Evolutionary conservation across 306 rosid species (phyloP).

Genomic region (Rosa rugosa): DNA sequence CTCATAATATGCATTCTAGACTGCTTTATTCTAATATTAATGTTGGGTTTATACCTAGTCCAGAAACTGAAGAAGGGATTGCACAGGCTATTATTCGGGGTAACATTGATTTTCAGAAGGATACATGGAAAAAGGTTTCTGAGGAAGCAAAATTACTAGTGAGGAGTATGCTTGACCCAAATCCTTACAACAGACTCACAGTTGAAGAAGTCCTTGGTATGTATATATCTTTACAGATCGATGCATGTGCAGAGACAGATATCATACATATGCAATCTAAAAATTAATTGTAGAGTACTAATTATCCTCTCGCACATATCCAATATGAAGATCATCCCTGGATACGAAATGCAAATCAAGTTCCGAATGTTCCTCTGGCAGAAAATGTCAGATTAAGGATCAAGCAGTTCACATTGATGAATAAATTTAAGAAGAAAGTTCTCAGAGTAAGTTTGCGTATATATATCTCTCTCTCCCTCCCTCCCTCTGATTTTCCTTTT

Average conservation of each 20-base stretch:
- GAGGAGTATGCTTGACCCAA: conserved; percentile 78
- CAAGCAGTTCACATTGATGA: conserved; percentile 90
- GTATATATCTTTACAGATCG: conserved; percentile 11
- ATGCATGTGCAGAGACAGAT: neutral
- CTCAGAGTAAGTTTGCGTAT: conserved; percentile 65
- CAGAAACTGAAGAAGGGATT: conserved; percentile 93
- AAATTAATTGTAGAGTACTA: conserved; percentile 4
- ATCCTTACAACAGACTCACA: conserved; percentile 67
- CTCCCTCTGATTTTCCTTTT: neutral
- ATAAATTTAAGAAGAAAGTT: conserved; percentile 87
- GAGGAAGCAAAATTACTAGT: conserved; percentile 76
- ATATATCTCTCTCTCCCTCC: no score
- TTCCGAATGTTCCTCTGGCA: conserved; percentile 59
- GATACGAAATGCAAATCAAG: conserved; percentile 66
- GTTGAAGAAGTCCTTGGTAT: conserved; percentile 87
- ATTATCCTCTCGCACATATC: conserved; percentile 17
- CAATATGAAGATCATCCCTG: conserved; percentile 64
- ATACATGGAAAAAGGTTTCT: conserved; percentile 91
- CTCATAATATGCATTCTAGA: neutral
- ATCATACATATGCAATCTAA: neutral
- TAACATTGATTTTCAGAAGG: conserved; percentile 65
- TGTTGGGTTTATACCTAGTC: conserved; percentile 29
- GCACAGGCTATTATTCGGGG: conserved; percentile 84
- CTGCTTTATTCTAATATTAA: conserved; percentile 24
- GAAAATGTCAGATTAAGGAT: conserved; percentile 81